phyloP scores from a whole-genome alignment of 2,329 filamentous ascomycete genomes.

The Achaetomium macrosporum region DNA sequence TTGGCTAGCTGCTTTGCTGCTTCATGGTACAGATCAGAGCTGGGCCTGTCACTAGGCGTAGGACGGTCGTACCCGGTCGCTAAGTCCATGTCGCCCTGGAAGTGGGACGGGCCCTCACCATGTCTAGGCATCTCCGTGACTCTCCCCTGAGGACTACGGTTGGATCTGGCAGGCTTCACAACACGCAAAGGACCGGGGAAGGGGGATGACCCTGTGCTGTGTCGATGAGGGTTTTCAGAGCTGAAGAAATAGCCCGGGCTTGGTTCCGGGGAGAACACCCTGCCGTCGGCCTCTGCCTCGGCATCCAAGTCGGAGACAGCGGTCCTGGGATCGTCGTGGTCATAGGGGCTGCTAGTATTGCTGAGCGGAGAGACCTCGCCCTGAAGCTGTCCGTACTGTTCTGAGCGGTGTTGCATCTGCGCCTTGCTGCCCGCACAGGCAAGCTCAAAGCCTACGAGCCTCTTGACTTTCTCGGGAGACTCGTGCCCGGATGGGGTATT shows the following conservation, averaged over 20 bases:
- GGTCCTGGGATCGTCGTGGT: conserved; percentile 11
- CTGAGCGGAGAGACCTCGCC: conserved; percentile 19
- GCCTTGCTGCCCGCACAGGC: conserved; percentile 10
- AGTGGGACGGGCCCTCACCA: not conserved
- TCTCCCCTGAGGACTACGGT: not conserved
- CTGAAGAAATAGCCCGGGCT: not conserved
- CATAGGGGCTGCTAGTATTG: conserved; percentile 17
- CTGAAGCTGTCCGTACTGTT: not conserved
- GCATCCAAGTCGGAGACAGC: conserved; percentile 17
- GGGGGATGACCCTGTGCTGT: not conserved
- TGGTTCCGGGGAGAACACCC: conserved; percentile 2
- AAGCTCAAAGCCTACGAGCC: conserved; percentile 38
- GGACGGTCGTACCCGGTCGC: not conserved
- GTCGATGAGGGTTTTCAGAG: not conserved
- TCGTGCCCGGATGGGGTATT: conserved; percentile 25
- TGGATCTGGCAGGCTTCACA: not conserved
- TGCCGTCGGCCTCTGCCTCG: not conserved
- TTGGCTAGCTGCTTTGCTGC: not conserved
- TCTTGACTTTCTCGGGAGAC: conserved; percentile 36
- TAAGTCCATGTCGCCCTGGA: not conserved
- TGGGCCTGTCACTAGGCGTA: not conserved
- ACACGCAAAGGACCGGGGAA: conserved; percentile 3
- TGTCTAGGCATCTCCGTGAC: not conserved
- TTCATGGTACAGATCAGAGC: conserved; percentile 5
- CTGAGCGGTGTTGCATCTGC: not conserved